Evolutionary conservation across 148 eudicot genomes (phyloP).

Genomic region (Camellia granthamiana): DNA sequence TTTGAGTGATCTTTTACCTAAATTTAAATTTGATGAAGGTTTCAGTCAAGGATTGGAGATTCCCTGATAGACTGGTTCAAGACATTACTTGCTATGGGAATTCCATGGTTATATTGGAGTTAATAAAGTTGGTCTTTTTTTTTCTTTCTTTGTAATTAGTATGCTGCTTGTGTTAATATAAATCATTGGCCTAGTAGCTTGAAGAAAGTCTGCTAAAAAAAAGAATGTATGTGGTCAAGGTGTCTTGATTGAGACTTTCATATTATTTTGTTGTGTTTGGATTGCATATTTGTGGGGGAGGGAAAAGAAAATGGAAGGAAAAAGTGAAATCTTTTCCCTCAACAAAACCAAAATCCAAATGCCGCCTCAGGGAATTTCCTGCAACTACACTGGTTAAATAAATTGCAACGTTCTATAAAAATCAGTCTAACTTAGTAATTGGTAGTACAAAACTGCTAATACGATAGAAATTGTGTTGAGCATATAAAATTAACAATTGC

Average conservation of each 20-base stretch:
- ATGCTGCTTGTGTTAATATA: neutral
- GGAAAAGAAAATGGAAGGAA: too few relatives aligned
- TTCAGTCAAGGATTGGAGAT: too few relatives aligned
- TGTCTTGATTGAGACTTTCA: too few relatives aligned
- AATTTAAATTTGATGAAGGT: too few relatives aligned
- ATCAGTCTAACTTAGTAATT: neutral
- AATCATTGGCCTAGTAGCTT: neutral
- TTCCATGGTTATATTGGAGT: conserved; percentile 1
- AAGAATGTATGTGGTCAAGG: too few relatives aligned
- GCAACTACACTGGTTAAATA: neutral
- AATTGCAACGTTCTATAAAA: neutral
- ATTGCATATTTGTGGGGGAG: too few relatives aligned
- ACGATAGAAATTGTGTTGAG: neutral
- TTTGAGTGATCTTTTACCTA: too few relatives aligned
- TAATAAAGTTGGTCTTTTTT: neutral
- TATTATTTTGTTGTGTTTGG: too few relatives aligned
- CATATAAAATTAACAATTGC: neutral
- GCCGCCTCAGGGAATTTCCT: neutral
- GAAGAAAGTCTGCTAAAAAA: too few relatives aligned
- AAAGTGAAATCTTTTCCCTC: too few relatives aligned
- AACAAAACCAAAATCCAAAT: too few relatives aligned
- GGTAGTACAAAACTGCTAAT: neutral
- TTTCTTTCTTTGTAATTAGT: neutral
- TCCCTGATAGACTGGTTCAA: neutral
- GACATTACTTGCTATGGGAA: neutral